Percentiles rank a stretch among this genome's conserved stretches.
phyloP scores from a whole-genome alignment of 1,284 basidiomycete genomes.

The Fomes fomentarius region DNA sequence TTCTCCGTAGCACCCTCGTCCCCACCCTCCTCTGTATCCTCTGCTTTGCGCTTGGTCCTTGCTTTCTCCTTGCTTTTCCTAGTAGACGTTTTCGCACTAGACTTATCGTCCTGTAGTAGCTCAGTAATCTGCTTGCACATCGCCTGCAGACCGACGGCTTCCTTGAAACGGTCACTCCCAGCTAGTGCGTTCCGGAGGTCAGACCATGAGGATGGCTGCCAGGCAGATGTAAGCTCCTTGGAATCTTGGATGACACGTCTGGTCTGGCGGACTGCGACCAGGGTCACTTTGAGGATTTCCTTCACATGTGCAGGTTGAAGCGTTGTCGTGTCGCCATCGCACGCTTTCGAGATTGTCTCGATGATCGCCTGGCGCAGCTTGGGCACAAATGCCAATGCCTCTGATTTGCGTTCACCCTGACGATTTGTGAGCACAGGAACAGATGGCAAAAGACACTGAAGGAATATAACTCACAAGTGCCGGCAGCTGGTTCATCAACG shows the following conservation, averaged over 20 bases:
- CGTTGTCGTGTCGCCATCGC: constrained; percentile 44
- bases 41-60: constrained; percentile 35
- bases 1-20: constrained; percentile 27
- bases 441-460: not conserved
- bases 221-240: constrained; percentile 36
- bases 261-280: constrained; percentile 70
- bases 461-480: constrained; percentile 44
- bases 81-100: constrained; percentile 14
- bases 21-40: constrained; percentile 33
- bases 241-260: constrained; percentile 42
- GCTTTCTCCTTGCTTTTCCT: constrained; percentile 14
- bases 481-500: constrained; percentile 65
- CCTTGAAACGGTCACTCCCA: constrained; percentile 46
- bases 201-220: constrained; percentile 49
- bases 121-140: constrained; percentile 53
- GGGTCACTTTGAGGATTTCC: constrained; percentile 76
- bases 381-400: constrained; percentile 50
- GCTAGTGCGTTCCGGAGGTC: constrained; percentile 41
- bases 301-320: constrained; percentile 76
- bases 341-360: constrained; percentile 53
- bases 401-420: constrained; percentile 23
- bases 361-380: constrained; percentile 56
- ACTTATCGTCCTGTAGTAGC: constrained; percentile 19
- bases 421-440: not conserved
- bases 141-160: constrained; percentile 45